Evolutionary conservation across 768 basidiomycete genomes (phyloP).

Genomic region (Pulveroboletus ravenelii): DNA sequence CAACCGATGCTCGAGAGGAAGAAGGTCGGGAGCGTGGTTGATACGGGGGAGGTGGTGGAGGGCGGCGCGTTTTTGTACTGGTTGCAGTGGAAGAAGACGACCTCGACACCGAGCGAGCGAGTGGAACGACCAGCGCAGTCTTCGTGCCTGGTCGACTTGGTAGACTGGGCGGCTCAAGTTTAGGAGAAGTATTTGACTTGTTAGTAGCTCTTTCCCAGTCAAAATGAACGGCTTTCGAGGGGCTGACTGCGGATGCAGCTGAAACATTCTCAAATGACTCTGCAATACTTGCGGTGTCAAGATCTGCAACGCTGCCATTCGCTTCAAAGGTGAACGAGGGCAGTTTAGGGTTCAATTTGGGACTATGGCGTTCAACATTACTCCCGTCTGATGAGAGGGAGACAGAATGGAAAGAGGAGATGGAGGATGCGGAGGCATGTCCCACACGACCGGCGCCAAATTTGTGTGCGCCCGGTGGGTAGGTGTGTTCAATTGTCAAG

Average conservation of each 20-base stretch:
- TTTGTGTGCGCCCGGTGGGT: slow-evolving; percentile 41
- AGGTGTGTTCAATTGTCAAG: slow-evolving; percentile 54
- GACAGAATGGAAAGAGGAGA: slow-evolving; percentile 81
- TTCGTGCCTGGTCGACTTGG: slow-evolving; percentile 41
- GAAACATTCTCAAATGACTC: slow-evolving; percentile 74
- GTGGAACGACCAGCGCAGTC: slow-evolving; percentile 14
- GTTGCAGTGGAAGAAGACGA: slow-evolving; percentile 35
- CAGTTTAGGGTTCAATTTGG: slow-evolving; percentile 28
- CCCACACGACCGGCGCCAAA: slow-evolving; percentile 33
- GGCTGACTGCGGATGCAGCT: slow-evolving; percentile 48
- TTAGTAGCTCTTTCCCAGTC: slow-evolving; percentile 50
- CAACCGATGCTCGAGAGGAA: slow-evolving; percentile 35
- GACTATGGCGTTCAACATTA: slow-evolving; percentile 18
- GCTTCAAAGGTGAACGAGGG: slow-evolving; percentile 46
- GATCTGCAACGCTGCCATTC: slow-evolving; percentile 34
- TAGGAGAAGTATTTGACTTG: slow-evolving; percentile 27
- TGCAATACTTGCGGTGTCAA: slow-evolving; percentile 53
- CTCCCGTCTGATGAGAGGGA: slow-evolving; percentile 67
- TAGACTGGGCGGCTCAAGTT: slow-evolving; percentile 40
- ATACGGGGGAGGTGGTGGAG: slow-evolving; percentile 32
- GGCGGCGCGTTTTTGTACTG: slow-evolving; percentile 38
- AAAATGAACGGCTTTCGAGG: slow-evolving; percentile 41
- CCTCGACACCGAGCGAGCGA: slow-evolving; percentile 31
- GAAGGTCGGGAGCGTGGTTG: slow-evolving; percentile 27
- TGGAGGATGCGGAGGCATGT: slow-evolving; percentile 63